Evolutionary conservation across 331 rosid species (phyloP).

Genomic region (Telfairia occidentalis): DNA sequence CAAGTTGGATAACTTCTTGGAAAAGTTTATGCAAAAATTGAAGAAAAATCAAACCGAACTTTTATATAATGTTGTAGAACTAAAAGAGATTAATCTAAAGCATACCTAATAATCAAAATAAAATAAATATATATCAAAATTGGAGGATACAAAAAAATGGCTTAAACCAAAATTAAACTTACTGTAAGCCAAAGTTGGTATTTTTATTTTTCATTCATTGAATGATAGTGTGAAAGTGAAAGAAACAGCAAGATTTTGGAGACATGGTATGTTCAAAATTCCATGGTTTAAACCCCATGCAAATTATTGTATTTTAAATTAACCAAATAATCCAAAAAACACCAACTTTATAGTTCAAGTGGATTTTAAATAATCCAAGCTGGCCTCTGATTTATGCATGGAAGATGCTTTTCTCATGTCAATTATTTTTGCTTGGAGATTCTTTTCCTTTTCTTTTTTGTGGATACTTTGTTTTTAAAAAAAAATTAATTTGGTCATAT

Average conservation of each 20-base stretch:
- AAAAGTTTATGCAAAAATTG: no score
- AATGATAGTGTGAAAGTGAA: background rate
- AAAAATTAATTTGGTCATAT: background rate
- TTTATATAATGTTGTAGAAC: no score
- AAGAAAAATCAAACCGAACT: no score
- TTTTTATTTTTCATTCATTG: no score
- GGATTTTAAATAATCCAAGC: background rate
- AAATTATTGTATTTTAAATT: background rate
- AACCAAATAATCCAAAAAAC: slow-evolving; percentile 2
- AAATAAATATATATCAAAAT: no score
- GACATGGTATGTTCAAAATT: background rate
- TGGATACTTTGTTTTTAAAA: background rate
- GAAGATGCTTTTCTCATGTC: background rate
- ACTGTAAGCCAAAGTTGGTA: no score
- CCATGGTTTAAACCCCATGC: background rate
- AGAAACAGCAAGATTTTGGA: no score
- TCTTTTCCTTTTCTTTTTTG: background rate
- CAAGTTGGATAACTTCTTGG: no score
- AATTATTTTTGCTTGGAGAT: background rate
- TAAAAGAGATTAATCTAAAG: no score
- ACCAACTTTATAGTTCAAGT: background rate
- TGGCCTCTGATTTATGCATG: background rate
- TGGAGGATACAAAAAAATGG: no score
- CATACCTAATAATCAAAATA: no score
- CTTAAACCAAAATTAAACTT: no score